Percentiles rank a stretch among this genome's conserved stretches.
Evolutionary conservation across 2,329 filamentous ascomycete species (phyloP).

Genomic region (Neonectria neomacrospora): DNA sequence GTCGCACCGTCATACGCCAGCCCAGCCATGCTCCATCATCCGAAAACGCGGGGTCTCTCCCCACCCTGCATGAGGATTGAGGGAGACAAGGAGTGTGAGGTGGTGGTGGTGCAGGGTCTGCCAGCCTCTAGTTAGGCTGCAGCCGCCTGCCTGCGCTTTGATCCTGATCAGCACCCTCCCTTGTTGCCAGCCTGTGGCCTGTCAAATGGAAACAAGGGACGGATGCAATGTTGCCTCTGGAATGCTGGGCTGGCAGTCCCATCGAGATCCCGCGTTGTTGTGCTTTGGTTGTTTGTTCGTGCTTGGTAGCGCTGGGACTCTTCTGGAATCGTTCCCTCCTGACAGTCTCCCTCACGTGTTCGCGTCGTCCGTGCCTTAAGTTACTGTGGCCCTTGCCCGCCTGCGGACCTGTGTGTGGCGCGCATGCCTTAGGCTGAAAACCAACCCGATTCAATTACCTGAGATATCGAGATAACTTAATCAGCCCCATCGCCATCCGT

Average conservation of each 20-base stretch:
- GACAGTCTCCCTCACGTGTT: constrained; percentile 13
- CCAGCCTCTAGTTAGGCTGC: not conserved
- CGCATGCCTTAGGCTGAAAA: constrained; percentile 14
- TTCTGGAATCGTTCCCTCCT: constrained; percentile 4
- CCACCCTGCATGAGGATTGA: constrained; percentile 27
- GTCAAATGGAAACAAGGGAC: constrained; percentile 12
- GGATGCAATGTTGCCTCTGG: not conserved
- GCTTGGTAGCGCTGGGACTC: not conserved
- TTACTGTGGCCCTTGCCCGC: not conserved
- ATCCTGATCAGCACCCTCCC: constrained; percentile 14
- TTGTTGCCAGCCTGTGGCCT: constrained; percentile 5
- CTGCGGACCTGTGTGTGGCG: not conserved
- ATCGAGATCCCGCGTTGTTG: constrained; percentile 7
- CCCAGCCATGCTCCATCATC: constrained; percentile 20
- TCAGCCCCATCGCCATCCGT: not conserved
- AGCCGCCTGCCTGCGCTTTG: not conserved
- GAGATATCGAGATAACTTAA: not conserved
- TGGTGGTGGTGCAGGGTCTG: constrained; percentile 32
- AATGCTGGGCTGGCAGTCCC: not conserved
- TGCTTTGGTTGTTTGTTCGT: not conserved
- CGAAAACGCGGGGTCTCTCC: constrained; percentile 44
- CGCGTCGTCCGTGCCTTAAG: constrained; percentile 7
- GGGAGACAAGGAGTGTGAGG: too few species aligned
- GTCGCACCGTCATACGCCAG: constrained; percentile 37
- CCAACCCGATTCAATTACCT: not conserved